Evolutionary conservation across 495 filamentous ascomycete genomes (phyloP).

Genomic region (Podospora appendiculata): DNA sequence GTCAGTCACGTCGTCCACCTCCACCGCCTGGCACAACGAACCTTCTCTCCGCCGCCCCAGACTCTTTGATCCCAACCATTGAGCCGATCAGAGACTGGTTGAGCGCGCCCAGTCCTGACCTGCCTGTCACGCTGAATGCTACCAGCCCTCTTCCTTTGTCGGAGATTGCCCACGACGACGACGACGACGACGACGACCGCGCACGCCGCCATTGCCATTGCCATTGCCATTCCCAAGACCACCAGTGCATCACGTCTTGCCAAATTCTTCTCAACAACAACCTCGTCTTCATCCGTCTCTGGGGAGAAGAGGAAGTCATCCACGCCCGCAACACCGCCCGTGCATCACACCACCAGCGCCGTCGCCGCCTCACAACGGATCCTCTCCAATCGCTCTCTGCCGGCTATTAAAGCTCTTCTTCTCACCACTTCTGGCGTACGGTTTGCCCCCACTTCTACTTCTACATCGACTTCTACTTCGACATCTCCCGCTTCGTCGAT

Average conservation of each 20-base stretch:
- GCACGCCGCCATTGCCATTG: no score
- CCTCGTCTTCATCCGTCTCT: not conserved
- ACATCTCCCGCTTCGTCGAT: not conserved
- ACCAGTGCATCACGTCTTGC: not conserved
- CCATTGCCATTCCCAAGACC: no score
- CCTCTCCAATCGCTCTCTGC: no score
- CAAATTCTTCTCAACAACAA: not conserved
- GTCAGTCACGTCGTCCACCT: no score
- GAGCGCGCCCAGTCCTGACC: not conserved
- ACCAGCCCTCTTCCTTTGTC: slow-evolving; percentile 11
- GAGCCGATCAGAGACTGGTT: not conserved
- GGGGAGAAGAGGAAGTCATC: no score
- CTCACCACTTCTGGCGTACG: not conserved
- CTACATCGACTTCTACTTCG: not conserved
- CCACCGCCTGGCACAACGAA: no score
- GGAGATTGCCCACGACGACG: slow-evolving; percentile 11
- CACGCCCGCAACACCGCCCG: no score
- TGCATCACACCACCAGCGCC: no score
- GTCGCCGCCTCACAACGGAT: no score
- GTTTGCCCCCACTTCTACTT: not conserved
- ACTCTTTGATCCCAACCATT: not conserved
- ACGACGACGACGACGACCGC: not conserved
- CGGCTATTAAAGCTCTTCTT: not conserved
- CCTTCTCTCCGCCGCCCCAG: no score
- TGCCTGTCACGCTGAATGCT: slow-evolving; percentile 12